Evolutionary conservation across 306 rosid species (phyloP).

Genomic region (Erythrophleum fordii): DNA sequence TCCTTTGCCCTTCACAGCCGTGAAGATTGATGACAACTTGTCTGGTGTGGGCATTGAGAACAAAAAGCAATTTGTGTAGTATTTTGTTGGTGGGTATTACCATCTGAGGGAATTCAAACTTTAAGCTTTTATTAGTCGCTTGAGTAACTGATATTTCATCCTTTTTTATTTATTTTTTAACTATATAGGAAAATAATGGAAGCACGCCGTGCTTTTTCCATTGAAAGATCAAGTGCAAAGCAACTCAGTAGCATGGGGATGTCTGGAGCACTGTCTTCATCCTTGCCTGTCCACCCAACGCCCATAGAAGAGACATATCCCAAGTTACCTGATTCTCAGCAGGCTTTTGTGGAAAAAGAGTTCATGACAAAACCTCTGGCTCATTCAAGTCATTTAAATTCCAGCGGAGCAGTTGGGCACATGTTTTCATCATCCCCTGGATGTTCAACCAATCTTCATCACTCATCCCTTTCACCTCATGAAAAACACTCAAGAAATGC

Average conservation of each 20-base stretch:
- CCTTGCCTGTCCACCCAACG: slow-evolving; percentile 63
- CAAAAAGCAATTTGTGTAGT: slow-evolving; percentile 42
- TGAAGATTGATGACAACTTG: slow-evolving; percentile 59
- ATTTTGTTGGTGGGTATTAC: slow-evolving; percentile 54
- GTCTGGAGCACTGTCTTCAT: slow-evolving; percentile 65
- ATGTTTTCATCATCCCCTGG: slow-evolving; percentile 87
- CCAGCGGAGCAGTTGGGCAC: slow-evolving; percentile 84
- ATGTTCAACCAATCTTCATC: slow-evolving; percentile 80
- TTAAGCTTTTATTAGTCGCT: slow-evolving; percentile 31
- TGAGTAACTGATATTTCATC: slow-evolving; percentile 37
- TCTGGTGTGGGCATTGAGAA: slow-evolving; percentile 46
- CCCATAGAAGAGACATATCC: slow-evolving; percentile 70
- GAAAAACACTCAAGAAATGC: slow-evolving; percentile 57
- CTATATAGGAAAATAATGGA: slow-evolving; percentile 67
- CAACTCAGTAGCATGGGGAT: slow-evolving; percentile 69
- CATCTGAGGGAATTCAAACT: slow-evolving; percentile 16
- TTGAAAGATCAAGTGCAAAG: slow-evolving; percentile 68
- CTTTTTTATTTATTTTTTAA: slow-evolving; percentile 45
- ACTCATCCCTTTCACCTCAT: slow-evolving; percentile 72
- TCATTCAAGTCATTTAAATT: slow-evolving; percentile 59
- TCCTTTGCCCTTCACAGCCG: slow-evolving; percentile 33
- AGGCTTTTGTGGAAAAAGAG: slow-evolving; percentile 62
- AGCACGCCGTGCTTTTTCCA: slow-evolving; percentile 71
- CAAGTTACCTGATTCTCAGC: slow-evolving; percentile 73
- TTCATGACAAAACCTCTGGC: slow-evolving; percentile 54